Conservation (phyloP, 345 rosid species). For the Ailanthus altissimus region DNA sequence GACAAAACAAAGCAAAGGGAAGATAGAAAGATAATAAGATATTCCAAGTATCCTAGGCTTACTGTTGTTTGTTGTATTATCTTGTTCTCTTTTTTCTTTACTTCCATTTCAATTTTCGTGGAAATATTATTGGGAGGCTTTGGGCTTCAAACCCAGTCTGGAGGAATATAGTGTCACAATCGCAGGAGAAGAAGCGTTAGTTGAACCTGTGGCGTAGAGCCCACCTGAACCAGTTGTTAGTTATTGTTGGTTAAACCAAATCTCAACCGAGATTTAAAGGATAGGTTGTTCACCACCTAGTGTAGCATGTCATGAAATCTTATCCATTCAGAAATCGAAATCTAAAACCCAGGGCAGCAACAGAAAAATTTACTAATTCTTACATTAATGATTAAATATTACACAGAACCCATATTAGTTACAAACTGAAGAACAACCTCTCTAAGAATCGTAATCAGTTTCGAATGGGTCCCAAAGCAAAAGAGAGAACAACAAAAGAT, state of each 20-base stretch:
- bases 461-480: slow-evolving; percentile 55
- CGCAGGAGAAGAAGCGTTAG: background rate
- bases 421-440: background rate
- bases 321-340: no score
- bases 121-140: background rate
- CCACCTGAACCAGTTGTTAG: background rate
- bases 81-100: background rate
- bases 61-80: background rate
- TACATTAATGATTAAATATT: background rate
- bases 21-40: background rate
- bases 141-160: background rate
- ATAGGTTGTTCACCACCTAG: no score
- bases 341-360: background rate
- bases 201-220: background rate
- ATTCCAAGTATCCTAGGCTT: background rate
- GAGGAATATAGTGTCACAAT: no score
- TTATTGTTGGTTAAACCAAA: background rate
- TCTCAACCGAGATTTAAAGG: background rate
- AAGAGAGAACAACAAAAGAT: slow-evolving; percentile 52
- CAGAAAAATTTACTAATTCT: background rate
- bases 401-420: background rate
- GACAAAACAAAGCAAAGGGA: slow-evolving; percentile 1
- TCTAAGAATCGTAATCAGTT: slow-evolving; percentile 26
- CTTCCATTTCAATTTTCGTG: background rate
- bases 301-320: no score